phyloP scores from a whole-genome alignment of 345 rosid species.

The Streptanthus diversifolius region DNA sequence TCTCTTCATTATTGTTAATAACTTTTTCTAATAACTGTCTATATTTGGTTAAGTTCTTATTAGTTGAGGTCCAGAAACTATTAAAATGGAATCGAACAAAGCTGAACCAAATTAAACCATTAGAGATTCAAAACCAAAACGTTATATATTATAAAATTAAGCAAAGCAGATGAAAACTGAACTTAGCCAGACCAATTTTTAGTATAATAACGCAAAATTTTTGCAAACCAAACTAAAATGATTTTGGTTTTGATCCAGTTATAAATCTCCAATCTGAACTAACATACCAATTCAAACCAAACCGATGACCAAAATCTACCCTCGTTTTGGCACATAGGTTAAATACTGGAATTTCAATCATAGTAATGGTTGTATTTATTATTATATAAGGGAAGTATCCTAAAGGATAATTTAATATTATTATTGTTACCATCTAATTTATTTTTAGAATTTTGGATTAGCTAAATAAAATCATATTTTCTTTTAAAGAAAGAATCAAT shows the following conservation, averaged over 20 bases:
- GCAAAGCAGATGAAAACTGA: not conserved
- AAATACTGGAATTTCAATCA: not conserved
- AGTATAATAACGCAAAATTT: not conserved
- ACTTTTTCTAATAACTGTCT: not conserved
- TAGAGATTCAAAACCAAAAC: not conserved
- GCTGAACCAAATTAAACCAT: not conserved
- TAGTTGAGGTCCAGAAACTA: not conserved
- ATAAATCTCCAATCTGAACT: not conserved
- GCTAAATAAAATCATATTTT: not conserved
- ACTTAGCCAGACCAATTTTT: not conserved
- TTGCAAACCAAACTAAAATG: too few relatives aligned
- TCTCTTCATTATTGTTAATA: not conserved
- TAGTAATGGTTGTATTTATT: not conserved
- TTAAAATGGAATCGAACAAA: not conserved
- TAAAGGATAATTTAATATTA: not conserved
- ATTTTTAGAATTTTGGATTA: too few relatives aligned
- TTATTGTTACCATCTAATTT: not conserved
- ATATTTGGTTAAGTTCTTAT: not conserved
- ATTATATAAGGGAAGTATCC: not conserved
- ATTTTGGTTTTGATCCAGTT: too few relatives aligned
- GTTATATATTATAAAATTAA: not conserved
- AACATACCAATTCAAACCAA: not conserved
- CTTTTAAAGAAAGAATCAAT: not conserved
- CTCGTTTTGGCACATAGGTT: not conserved
- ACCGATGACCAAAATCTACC: not conserved